A percentile compares a stretch with the other conserved stretches of the same genome.
Evolutionary conservation across 768 basidiomycete species (phyloP).

Genomic region (Tricholoma flavovirens): DNA sequence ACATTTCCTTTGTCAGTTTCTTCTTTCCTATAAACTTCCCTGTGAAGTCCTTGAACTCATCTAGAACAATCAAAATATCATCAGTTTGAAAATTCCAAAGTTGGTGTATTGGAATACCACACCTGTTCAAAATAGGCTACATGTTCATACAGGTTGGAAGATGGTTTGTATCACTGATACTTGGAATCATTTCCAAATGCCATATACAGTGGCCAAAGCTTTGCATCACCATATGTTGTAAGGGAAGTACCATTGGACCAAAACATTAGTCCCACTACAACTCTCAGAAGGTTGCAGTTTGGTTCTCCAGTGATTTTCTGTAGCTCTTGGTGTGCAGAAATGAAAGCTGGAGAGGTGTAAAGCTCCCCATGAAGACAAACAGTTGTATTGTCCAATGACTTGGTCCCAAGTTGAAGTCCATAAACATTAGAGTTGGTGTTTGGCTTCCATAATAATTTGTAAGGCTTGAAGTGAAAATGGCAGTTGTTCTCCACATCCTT

Average conservation of each 20-base stretch:
- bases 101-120: too few species aligned
- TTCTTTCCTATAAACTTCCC: background rate
- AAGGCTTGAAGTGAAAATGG: too few species aligned
- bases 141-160: slow-evolving; percentile 1
- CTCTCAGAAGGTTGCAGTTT: slow-evolving; percentile 10
- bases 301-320: slow-evolving; percentile 1
- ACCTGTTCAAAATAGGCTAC: slow-evolving; percentile 9
- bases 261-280: slow-evolving; percentile 19
- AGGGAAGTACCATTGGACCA: slow-evolving; percentile 27
- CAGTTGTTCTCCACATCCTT: too few species aligned
- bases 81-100: too few species aligned
- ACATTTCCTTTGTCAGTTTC: background rate
- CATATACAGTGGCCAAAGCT: slow-evolving; percentile 20
- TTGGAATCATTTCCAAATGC: slow-evolving; percentile 21
- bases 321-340: slow-evolving; percentile 6
- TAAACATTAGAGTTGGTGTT: too few species aligned
- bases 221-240: slow-evolving; percentile 21
- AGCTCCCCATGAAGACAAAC: slow-evolving; percentile 13
- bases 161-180: slow-evolving; percentile 15
- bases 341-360: slow-evolving; percentile 13
- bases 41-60: slow-evolving; percentile 17
- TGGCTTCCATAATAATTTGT: too few species aligned
- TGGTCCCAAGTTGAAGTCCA: too few species aligned
- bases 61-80: slow-evolving; percentile 10
- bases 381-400: too few species aligned